Percentiles rank a stretch among this genome's conserved stretches.
These are phyloP conservation scores for Alternaria hordeiaustralica DNA, from an alignment of 2,329 filamentous ascomycete species.

Conservation along the genomic window DNA sequence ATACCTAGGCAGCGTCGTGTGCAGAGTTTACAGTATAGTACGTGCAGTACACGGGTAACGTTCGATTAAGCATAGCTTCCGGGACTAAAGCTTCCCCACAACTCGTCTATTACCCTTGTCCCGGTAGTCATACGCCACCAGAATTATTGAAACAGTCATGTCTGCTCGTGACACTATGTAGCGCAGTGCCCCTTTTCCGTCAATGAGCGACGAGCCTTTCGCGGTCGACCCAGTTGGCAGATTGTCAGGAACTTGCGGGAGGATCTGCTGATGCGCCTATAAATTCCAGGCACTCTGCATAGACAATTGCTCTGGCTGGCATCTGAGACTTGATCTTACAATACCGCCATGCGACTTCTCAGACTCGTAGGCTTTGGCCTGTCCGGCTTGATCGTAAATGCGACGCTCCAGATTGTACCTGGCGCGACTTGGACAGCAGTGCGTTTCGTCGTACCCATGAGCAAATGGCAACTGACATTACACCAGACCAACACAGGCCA, in stretches of 20 bases:
- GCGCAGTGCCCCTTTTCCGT: constrained; percentile 7
- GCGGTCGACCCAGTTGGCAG: not conserved
- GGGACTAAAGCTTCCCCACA: constrained; percentile 22
- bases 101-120: constrained; percentile 15
- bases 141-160: constrained; percentile 4
- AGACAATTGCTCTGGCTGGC: not conserved
- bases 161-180: constrained; percentile 18
- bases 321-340: not conserved
- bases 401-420: constrained; percentile 48
- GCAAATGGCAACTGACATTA: constrained; percentile 5
- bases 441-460: not conserved
- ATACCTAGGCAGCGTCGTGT: not conserved
- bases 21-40: constrained; percentile 1
- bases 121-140: constrained; percentile 11
- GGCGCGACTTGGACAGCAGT: constrained; percentile 51
- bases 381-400: constrained; percentile 27
- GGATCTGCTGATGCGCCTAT: not conserved
- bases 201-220: constrained; percentile 10
- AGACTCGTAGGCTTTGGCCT: constrained; percentile 16
- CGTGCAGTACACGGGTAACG: constrained; percentile 12
- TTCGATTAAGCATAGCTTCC: constrained; percentile 16
- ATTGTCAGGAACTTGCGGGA: not conserved
- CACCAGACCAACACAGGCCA: constrained; percentile 53
- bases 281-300: not conserved
- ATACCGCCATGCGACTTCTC: constrained; percentile 28